Evolutionary conservation across 495 filamentous ascomycete species (phyloP), one percentile per base, ranked within the genome.

Genomic region (Coniosporium apollinis): DNA sequence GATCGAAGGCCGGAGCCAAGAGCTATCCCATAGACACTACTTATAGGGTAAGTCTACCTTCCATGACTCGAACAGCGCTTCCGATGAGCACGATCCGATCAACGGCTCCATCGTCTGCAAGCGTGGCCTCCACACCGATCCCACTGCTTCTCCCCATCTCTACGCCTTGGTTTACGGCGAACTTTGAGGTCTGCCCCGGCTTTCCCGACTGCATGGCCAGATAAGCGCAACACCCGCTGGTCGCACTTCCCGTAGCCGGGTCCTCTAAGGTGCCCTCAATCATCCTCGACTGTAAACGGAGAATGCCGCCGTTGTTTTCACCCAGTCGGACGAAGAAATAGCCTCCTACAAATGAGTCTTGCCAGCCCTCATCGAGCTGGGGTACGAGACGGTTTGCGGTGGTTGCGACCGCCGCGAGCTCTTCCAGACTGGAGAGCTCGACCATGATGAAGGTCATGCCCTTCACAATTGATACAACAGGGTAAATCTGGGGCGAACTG

Each of bases 101-200:
- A 8, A 60, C 44, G 4, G 33, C 37, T 44, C 14, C 33, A 32
- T 22, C 46, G 48, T 44, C 59, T 45, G 13, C 38, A 53, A 33
- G 26, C 18, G 37, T 36, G 11, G 67, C 63, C 20, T 52, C 58
- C 25, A 67, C 51, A 3, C 55, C 55, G 42, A 74, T 73, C 30
- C 68, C 65, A 58, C 78, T 83, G 44, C 55, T 57, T 38, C 79
- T 57, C 0, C 75, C 79, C 74, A 84, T 86, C 58, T 86, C 79
- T 9, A 84, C 73, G 0, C 80, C 81, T 57, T 86, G 81, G 43
- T 67, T 68, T 35, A 85, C 47, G 30, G 56, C 55, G 45, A 68
- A 76, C 42, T 46, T 54, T 28, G 49, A 45, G 16, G 42, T 38
- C n/a, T 54, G 46, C 19, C 45, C 45, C 33, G 45, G 31, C 28